Base-by-base conservation (phyloP, 2,329 filamentous ascomycete genomes). In the Falciphora oryzae region DNA sequence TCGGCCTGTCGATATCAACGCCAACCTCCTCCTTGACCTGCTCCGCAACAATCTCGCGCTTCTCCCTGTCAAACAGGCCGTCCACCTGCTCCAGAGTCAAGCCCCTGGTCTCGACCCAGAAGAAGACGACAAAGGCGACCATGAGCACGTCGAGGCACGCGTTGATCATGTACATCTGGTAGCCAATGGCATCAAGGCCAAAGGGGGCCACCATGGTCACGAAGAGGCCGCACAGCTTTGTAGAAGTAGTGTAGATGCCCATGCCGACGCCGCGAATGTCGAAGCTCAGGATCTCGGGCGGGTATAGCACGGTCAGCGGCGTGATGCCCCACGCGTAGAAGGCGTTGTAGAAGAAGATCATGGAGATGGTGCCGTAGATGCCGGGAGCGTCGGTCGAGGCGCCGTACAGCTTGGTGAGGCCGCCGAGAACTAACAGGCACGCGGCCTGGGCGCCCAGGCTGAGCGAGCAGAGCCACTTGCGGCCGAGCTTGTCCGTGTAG, bases 121-220 rank as follows among this genome's bases (percentile, higher is more conserved):
- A 77, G 64, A 78, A 75, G 68, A 78, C 81, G 1, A 79, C 71
- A 6, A 79, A 69, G 0, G 78, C 78, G 0, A 80, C 71, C 61
- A 80, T 80, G 16, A 70, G 68, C 28, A 82, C 75, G 67, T 83
- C 83, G 13, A 80, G 74, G 29, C 72, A 74, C 74, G 80, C 81
- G 71, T 83, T 85, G 67, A 83, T 83, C 3, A 84, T 72, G 67
- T 84, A 84, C 0, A 78, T 79, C 67, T 80, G 79, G 80, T 80
- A 85, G 31, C 76, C 68, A 1, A 85, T 72, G 6, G 75, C 77
- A 61, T 76, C 76, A 65, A 84, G 77, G 2, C 81, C 73, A 1
- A 78, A 77, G 0, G 82, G 81, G 0, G 81, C 84, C 25, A 85
- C 80, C 80, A 83, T 81, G 4, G 83, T 80, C 58, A 80, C 66